A percentile compares a stretch with the other conserved stretches of the same genome.
Evolutionary conservation across 1,284 basidiomycete species (phyloP).

Genomic region (Boletellus sp.): DNA sequence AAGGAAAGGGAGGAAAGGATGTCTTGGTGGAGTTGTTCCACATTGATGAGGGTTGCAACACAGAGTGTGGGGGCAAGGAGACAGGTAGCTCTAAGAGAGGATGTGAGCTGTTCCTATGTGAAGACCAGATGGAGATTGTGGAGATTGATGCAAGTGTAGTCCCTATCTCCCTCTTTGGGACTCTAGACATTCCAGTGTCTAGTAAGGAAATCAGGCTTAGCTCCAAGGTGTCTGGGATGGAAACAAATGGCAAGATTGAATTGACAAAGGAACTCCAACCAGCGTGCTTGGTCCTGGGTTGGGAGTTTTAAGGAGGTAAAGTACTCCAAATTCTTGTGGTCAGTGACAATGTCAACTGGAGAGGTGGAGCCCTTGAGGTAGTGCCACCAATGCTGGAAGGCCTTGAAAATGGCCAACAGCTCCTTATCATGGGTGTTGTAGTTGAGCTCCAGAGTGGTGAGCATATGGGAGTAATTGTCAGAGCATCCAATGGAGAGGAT

Average conservation of each 20-base stretch:
- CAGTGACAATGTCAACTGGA: slow-evolving; percentile 10
- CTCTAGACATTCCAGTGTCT: slow-evolving; percentile 14
- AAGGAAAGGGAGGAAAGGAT: neutral
- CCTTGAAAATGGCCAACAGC: neutral
- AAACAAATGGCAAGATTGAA: no score
- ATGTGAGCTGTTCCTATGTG: neutral
- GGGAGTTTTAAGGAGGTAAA: slow-evolving; percentile 6
- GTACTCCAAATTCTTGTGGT: slow-evolving; percentile 18
- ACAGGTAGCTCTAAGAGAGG: neutral
- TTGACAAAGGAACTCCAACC: neutral
- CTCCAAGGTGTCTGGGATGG: slow-evolving; percentile 16
- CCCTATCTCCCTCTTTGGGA: neutral
- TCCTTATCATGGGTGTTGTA: slow-evolving; percentile 35
- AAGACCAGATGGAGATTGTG: neutral
- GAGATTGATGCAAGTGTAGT: neutral
- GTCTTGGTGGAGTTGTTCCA: neutral
- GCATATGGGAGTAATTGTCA: no score
- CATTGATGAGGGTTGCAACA: neutral
- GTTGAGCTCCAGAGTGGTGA: no score
- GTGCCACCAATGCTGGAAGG: slow-evolving; percentile 14
- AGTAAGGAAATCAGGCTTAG: slow-evolving; percentile 29
- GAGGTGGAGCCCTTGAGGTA: slow-evolving; percentile 13
- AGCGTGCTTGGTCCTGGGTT: neutral
- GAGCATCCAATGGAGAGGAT: no score
- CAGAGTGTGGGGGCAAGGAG: neutral